Evolutionary conservation across 2,329 filamentous ascomycete species (phyloP).

Genomic region (Monosporascus sp.): DNA sequence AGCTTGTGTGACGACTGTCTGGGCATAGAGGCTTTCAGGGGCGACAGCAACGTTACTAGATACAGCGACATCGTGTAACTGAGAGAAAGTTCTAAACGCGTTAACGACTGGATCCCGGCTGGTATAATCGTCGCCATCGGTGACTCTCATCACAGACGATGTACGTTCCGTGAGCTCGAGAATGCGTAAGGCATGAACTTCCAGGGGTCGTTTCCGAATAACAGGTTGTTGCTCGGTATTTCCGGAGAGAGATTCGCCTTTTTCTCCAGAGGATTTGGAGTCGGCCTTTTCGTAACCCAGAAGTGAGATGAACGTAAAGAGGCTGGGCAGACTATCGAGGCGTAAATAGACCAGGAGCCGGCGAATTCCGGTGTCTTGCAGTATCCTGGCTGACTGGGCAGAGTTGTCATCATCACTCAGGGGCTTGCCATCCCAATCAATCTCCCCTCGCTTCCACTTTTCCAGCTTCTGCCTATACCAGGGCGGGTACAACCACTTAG

Average conservation of each 20-base stretch:
- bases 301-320: constrained; percentile 77
- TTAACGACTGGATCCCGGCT: constrained; percentile 81
- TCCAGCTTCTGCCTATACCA: constrained; percentile 71
- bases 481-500: constrained; percentile 61
- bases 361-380: constrained; percentile 41
- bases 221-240: constrained; percentile 14
- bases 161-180: constrained; percentile 86
- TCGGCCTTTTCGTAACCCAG: constrained; percentile 49
- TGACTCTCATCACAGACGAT: constrained; percentile 91
- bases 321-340: constrained; percentile 74
- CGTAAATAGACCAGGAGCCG: constrained; percentile 76
- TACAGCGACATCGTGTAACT: constrained; percentile 75
- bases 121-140: constrained; percentile 69
- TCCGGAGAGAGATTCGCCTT: constrained; percentile 17
- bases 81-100: constrained; percentile 82
- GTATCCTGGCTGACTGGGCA: constrained; percentile 23
- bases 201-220: constrained; percentile 45
- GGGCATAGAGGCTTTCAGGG: constrained; percentile 71
- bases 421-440: constrained; percentile 74
- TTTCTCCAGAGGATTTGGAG: constrained; percentile 8
- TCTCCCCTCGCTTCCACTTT: constrained; percentile 54
- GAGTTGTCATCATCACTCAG: constrained; percentile 35
- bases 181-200: constrained; percentile 80
- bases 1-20: constrained; percentile 67
- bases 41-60: constrained; percentile 77